Base-by-base conservation (phyloP, 2,329 filamentous ascomycete genomes). In the Aspergillus ochraceus region DNA sequence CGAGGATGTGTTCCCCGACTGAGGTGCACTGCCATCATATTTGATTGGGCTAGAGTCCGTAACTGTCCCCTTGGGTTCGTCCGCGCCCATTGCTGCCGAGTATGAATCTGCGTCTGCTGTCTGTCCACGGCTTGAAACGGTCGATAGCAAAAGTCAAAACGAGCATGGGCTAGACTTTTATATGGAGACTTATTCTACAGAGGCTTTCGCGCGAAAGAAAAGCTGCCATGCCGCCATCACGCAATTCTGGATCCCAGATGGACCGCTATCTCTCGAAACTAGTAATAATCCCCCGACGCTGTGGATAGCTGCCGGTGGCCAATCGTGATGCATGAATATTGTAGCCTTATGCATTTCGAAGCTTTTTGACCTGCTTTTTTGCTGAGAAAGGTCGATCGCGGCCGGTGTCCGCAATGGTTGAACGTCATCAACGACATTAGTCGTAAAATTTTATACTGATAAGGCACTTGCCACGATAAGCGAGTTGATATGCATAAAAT, bases 1-100 rank as follows among this genome's bases (percentile, higher is more conserved):
- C 9, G 59, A 61, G 2, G 64, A 60, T 19, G 66, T 61, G 36
- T 59, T 60, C 5, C 57, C 61, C 8, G 63, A 63, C 30, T 57
- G 58, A 19, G 51, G 32, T 11, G 63, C 56, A 46, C 62, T 64
- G 11, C 58, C 57, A 30, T 65, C 62, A 9, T 60, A 55, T 12
- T 57, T 50, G 11, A 49, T 54, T 17, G 61, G 55, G 4, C 24
- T 47, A 45, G 53, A 57, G 46, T 49, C 53, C 29, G 57, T 49
- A 20, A 36, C 26, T n/a, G 49, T 42, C 26, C 58, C 52, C 42
- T 59, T 66, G 46, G 55, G 51, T 45, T 65, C 57, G 58, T 64
- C 57, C 14, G 54, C 46, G 57, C 55, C 59, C 66, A 68, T 66
- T 55, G 26, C 20, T 53, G 26, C 56, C 59, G 55, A 39, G 42